Percentiles rank a stretch among this genome's conserved stretches.
phyloP scores from a whole-genome alignment of 352 stramenopile species.

The Phytopythium vexans region DNA sequence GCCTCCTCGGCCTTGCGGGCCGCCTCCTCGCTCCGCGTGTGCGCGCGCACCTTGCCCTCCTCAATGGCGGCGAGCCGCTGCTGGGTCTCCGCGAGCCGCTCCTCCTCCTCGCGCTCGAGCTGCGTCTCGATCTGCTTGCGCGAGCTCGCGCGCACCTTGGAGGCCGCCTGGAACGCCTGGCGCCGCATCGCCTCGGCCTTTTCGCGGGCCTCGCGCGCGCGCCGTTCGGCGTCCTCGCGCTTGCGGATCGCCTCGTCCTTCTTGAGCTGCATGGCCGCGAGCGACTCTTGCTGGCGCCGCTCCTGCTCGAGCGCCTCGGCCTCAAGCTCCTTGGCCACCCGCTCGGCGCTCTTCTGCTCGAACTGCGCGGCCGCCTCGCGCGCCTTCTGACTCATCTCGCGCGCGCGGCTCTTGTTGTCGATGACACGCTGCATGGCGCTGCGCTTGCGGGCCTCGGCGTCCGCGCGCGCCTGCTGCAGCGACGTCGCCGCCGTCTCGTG shows the following conservation, averaged over 20 bases:
- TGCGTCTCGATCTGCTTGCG: conserved; percentile 65
- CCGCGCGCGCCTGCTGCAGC: conserved; percentile 36
- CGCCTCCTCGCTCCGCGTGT: conserved; percentile 38
- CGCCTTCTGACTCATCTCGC: conserved; percentile 60
- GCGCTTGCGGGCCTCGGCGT: conserved; percentile 58
- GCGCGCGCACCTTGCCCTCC: conserved; percentile 39
- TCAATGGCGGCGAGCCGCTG: conserved; percentile 47
- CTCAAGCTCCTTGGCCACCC: conserved; percentile 49
- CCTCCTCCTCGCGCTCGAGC: conserved; percentile 53
- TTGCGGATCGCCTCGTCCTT: conserved; percentile 61
- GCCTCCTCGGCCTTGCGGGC: conserved; percentile 51
- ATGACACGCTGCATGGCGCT: conserved; percentile 75
- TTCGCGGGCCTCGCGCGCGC: conserved; percentile 48
- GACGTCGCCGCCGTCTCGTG: conserved; percentile 26
- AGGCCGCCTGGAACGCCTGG: conserved; percentile 60
- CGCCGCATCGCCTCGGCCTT: conserved; percentile 62
- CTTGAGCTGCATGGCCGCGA: conserved; percentile 47
- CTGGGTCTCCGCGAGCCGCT: conserved; percentile 38
- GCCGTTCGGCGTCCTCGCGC: conserved; percentile 67
- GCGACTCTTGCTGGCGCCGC: conserved; percentile 33
- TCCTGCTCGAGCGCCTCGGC: conserved; percentile 39
- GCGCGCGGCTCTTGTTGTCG: conserved; percentile 57
- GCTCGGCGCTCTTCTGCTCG: conserved; percentile 52
- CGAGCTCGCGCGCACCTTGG: conserved; percentile 61
- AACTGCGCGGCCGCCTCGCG: conserved; percentile 56